Conservation (phyloP, 495 filamentous ascomycete species). For the Corynascus novoguineensis region DNA sequence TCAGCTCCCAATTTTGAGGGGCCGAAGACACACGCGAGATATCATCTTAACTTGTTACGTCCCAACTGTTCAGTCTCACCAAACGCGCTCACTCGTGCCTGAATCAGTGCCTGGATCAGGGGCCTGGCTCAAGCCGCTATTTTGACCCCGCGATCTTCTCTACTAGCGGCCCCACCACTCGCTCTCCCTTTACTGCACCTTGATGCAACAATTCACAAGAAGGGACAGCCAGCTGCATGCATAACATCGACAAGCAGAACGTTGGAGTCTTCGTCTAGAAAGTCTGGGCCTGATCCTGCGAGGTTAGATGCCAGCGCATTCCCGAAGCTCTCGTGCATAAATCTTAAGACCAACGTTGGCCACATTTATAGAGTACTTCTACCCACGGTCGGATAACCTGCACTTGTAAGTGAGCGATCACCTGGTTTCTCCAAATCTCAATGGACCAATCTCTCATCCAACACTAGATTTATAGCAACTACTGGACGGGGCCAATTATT, state of each 20-base stretch:
- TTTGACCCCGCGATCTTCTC: background rate
- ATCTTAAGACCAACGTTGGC: background rate
- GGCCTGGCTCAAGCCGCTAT: too few species aligned
- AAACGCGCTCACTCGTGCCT: background rate
- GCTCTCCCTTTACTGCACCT: background rate
- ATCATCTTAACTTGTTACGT: background rate
- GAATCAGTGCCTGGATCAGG: background rate
- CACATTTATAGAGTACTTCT: background rate
- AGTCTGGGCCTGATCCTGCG: too few species aligned
- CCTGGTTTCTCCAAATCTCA: too few species aligned
- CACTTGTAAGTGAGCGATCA: too few species aligned
- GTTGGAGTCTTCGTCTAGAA: too few species aligned
- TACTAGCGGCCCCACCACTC: slow-evolving; percentile 1
- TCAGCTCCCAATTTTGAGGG: too few species aligned
- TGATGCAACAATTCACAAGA: too few species aligned
- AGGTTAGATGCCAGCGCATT: too few species aligned
- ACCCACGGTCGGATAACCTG: background rate
- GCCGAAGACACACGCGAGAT: background rate
- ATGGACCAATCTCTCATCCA: too few species aligned
- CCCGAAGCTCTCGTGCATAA: too few species aligned
- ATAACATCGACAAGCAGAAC: background rate
- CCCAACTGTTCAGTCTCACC: background rate
- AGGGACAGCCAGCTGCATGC: too few species aligned
- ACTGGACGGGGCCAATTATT: background rate
- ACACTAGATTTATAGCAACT: too few species aligned